Conservation (phyloP, 2,329 filamentous ascomycete species). For the Westerdykella sp. region DNA sequence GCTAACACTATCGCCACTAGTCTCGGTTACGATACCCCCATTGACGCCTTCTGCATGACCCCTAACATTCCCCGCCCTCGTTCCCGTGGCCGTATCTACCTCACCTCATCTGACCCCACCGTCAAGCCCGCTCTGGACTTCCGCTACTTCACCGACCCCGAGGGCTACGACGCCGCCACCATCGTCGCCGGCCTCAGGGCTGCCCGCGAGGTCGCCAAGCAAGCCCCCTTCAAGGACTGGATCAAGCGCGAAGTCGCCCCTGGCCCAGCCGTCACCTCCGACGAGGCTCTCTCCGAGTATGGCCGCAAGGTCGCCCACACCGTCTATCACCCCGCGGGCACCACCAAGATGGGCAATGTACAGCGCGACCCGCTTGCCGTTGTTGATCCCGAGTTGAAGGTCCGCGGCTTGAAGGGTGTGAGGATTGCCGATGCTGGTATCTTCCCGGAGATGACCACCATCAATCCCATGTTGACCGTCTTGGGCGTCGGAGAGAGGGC, state of each 20-base stretch:
- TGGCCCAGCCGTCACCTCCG: slow-evolving; percentile 64
- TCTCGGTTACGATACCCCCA: slow-evolving; percentile 64
- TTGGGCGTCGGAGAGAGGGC: slow-evolving; percentile 75
- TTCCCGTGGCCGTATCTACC: slow-evolving; percentile 69
- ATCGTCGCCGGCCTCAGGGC: slow-evolving; percentile 71
- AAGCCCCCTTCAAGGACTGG: slow-evolving; percentile 75
- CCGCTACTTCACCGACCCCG: slow-evolving; percentile 81
- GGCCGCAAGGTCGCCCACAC: slow-evolving; percentile 76
- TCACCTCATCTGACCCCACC: slow-evolving; percentile 66
- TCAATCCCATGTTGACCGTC: slow-evolving; percentile 90
- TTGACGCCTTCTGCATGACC: slow-evolving; percentile 87
- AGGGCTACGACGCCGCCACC: slow-evolving; percentile 78
- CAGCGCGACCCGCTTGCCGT: slow-evolving; percentile 65
- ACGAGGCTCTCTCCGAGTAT: slow-evolving; percentile 77
- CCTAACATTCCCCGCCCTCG: slow-evolving; percentile 82
- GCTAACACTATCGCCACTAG: slow-evolving; percentile 14
- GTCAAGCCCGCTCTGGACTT: slow-evolving; percentile 82
- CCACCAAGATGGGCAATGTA: slow-evolving; percentile 82
- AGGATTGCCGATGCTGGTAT: slow-evolving; percentile 81
- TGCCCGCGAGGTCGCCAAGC: slow-evolving; percentile 67
- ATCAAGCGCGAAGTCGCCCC: slow-evolving; percentile 77
- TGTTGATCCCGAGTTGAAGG: slow-evolving; percentile 67
- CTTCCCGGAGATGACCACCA: slow-evolving; percentile 78
- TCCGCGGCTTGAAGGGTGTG: slow-evolving; percentile 65
- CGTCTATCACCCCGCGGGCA: slow-evolving; percentile 84